These are phyloP conservation scores for Hymenoscyphus infarciens DNA, from an alignment of 2,329 filamentous ascomycete species.

Conservation along the genomic window DNA sequence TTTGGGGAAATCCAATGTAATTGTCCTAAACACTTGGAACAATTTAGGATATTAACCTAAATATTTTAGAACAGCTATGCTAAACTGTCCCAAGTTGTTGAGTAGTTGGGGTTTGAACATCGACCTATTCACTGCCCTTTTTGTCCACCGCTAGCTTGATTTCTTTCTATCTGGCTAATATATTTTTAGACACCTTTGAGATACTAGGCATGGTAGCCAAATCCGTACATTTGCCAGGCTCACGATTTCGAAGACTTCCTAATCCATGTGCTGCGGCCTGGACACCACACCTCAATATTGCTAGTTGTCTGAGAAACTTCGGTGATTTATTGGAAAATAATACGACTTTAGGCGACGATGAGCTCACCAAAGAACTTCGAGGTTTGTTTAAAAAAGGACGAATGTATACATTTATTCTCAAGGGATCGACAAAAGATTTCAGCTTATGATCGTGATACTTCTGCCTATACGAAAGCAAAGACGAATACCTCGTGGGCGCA, in stretches of 20 bases:
- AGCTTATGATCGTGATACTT: background rate
- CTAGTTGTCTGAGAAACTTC: background rate
- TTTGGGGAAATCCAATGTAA: no score
- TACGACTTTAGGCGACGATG: background rate
- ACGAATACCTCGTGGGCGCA: background rate
- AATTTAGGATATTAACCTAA: no score
- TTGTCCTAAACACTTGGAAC: no score
- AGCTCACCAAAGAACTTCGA: background rate
- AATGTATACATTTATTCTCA: background rate
- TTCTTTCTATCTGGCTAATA: background rate
- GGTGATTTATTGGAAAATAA: background rate
- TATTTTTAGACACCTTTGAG: conserved; percentile 3
- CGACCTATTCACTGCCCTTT: no score
- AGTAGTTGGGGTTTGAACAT: no score
- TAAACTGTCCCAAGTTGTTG: no score
- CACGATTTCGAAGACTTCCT: conserved; percentile 8
- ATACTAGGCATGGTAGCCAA: conserved; percentile 8
- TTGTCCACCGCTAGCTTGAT: background rate
- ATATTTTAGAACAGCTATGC: no score
- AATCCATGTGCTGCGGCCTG: conserved; percentile 5
- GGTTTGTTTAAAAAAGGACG: background rate
- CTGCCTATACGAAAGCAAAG: no score
- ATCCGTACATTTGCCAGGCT: conserved; percentile 3
- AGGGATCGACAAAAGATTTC: background rate
- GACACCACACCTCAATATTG: background rate